phyloP scores from a whole-genome alignment of 2,329 filamentous ascomycete genomes.

The Kalaharituber pfeilii region DNA sequence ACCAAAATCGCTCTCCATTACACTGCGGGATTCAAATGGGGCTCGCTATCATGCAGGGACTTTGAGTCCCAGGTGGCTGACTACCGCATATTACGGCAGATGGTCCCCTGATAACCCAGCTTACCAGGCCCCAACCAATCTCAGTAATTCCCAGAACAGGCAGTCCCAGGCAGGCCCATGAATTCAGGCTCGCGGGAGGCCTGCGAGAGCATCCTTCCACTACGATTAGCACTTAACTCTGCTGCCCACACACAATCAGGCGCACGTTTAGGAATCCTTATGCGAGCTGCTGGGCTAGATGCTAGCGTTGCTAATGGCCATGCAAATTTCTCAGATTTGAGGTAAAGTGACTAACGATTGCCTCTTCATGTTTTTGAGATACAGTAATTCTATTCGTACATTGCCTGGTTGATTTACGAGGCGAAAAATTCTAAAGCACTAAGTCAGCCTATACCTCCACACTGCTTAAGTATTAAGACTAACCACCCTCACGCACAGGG shows the following conservation, averaged over 20 bases:
- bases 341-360: too few relatives aligned
- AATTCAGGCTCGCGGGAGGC: background rate
- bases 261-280: background rate
- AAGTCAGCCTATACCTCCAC: too few relatives aligned
- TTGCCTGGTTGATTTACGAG: too few relatives aligned
- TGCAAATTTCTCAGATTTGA: too few relatives aligned
- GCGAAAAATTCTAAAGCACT: too few relatives aligned
- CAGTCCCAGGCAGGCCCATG: background rate
- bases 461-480: too few relatives aligned
- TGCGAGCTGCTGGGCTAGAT: too few relatives aligned
- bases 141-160: background rate
- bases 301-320: too few relatives aligned
- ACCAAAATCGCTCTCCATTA: background rate
- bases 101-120: background rate
- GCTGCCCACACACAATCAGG: background rate
- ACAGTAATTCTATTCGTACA: too few relatives aligned
- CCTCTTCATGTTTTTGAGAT: too few relatives aligned
- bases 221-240: background rate
- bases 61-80: background rate
- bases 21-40: background rate
- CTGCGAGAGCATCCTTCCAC: background rate
- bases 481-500: too few relatives aligned
- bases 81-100: background rate
- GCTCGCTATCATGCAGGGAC: constrained; percentile 1
- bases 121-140: background rate